A percentile compares a stretch with the other conserved stretches of the same genome.
These are phyloP conservation scores for Monosporascus cannonballus DNA, from an alignment of 2,329 filamentous ascomycete species.

Conservation along the genomic window DNA sequence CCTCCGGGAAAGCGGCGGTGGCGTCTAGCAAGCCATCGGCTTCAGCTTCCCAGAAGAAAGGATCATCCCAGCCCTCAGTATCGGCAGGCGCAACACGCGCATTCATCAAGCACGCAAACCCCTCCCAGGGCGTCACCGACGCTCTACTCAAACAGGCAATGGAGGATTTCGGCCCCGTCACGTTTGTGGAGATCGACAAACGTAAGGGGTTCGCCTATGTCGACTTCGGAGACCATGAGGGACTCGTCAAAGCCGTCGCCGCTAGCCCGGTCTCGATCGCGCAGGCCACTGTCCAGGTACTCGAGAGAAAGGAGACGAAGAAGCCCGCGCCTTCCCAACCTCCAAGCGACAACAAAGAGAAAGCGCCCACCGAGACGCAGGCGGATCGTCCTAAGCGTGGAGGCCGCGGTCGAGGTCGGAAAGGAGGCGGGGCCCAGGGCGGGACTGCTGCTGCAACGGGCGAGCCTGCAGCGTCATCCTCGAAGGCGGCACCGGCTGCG, in stretches of 20 bases:
- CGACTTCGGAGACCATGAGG: conserved; percentile 70
- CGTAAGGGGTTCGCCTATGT: conserved; percentile 93
- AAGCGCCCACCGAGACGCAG: background rate
- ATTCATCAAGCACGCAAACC: conserved; percentile 78
- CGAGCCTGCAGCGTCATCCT: background rate
- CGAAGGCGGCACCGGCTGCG: background rate
- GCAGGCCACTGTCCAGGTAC: conserved; percentile 78
- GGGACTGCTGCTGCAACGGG: background rate
- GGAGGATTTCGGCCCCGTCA: conserved; percentile 65
- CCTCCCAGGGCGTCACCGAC: conserved; percentile 88
- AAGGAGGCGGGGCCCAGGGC: background rate
- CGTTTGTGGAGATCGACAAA: conserved; percentile 85
- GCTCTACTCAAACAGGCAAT: conserved; percentile 69
- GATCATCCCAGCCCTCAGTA: conserved; percentile 18
- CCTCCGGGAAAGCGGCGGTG: conserved; percentile 11
- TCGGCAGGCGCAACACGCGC: conserved; percentile 54
- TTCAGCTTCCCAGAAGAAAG: conserved; percentile 26
- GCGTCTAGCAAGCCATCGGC: conserved; percentile 15
- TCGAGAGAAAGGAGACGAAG: conserved; percentile 67
- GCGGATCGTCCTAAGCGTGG: conserved; percentile 2
- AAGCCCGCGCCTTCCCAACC: conserved; percentile 9
- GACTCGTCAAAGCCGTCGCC: conserved; percentile 70
- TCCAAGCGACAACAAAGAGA: background rate
- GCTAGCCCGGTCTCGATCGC: conserved; percentile 78
- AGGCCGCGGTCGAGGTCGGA: conserved; percentile 2